Evolutionary conservation across 306 rosid species (phyloP), one percentile per base, ranked within the genome.

Genomic region (Malus orientalis): DNA sequence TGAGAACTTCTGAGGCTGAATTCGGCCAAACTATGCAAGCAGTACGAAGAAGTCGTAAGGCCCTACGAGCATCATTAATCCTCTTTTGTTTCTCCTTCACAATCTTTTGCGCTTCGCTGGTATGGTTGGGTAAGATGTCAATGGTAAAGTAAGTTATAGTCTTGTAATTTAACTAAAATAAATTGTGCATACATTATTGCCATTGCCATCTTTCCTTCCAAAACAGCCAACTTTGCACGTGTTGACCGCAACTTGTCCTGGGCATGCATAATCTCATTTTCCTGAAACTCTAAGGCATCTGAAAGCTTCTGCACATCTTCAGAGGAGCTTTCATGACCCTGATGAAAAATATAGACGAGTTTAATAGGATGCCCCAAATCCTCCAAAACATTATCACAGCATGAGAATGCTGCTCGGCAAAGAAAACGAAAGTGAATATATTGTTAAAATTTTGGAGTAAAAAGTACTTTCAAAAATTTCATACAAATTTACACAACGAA

Each of bases 151-250:
- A 81, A 25, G 25, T 59, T 5, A 54, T 22, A 53, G 11, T 42
- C 14, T 18, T 68, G 72, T 71, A 70, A 69, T 44, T 69, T 58
- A 82, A 47, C 78, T 60, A 74, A 65, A 73, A 53, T n/a, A 78
- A 73, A 45, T 54, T 18, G 69, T 29, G 61, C 80, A 63, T 89
- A 96, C 99, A 85, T 91, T 84, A 86, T 82, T 81, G 90, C 84
- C 79, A 96, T 44, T 42, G 96, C 78, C 90, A 87, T 87, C 89
- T 91, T 96, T 85, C 98, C 98, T 86, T 96, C 97, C 71, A 93
- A 53, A 47, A 93, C 93, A 15, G 94, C 87, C 77, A 92, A 45
- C 76, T 88, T 96, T 74, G 98, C 99, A 63, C 87, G 91, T 60
- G 87, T 73, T 22, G 98, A 87, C 33, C 98, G 89, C 69, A 96